Evolutionary conservation across 495 filamentous ascomycete genomes (phyloP), one percentile per base, ranked within the genome.

Genomic region (Aspergillus leporis): DNA sequence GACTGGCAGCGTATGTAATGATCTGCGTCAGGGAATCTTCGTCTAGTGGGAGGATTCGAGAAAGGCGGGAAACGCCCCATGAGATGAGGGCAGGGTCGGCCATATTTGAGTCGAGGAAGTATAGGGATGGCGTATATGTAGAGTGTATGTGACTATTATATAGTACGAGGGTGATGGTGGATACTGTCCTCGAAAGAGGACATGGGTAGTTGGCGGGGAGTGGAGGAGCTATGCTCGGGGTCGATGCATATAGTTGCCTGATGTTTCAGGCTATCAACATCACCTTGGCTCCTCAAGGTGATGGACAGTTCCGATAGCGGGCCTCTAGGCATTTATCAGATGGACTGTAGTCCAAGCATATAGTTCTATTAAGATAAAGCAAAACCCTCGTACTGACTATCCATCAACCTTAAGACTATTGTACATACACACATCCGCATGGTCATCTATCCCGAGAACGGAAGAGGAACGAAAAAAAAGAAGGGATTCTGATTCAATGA

Each of bases 21-120:
- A 96, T 83, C 67, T 97, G 89, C 58, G 83, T 82, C 28, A 97
- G 77, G 45, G 92, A 91, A 4, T 89, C 86, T 43, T 93, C 85
- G 54, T 96, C 91, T 12, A 98, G 76, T 5, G 91, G 90, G 2
- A 98, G 82, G 14, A 98, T 77, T 55, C 83, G 83, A 30, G 87
- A 82, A 9, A 98, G 82, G 61, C 90, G 90, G 56, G 86, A 78
- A 28, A 88, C 65, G 30, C 91, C 85, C 86, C 81, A 83, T 21
- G 69, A 34, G 19, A 66, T 59, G 22, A 81, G 66, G 53, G 67
- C 32, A 16, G 56, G n/a, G 53, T 45, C 53, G 46, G 25, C 58
- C 66, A 68, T 68, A 22, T 10, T 32, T 22, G 38, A 19, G 10
- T 8, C 5, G 10, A 28, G 22, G 14, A 10, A n/a, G 9, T 25